Evolutionary conservation across 2,329 filamentous ascomycete species (phyloP), one percentile per base, ranked within the genome.

Genomic region (Fusarium sp.): DNA sequence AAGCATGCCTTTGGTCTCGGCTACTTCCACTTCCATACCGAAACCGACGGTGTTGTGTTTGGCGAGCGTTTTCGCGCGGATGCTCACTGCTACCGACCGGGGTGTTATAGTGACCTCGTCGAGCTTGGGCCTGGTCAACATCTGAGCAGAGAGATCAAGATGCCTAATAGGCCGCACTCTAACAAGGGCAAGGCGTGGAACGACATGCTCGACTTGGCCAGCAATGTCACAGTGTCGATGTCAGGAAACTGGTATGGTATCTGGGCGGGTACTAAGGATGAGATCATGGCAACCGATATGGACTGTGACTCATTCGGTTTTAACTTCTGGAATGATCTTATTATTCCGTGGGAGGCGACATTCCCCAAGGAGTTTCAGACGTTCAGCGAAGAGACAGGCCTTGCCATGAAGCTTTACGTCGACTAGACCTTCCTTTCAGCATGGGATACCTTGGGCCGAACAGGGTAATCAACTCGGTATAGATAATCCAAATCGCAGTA

Each of bases 211-310:
- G 12, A 38, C 10, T 13, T 41, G 10, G n/a, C 22, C 4, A 35
- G 42, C 6, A 13, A 24, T 6, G n/a, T 24, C 35, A 17, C n/a
- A 1, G 14, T 63, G 33, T 18, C 15, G 4, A 31, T 63, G n/a
- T 24, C 24, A 4, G 61, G 56, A 35, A 36, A 26, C 15, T 62
- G 61, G 56, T 35, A 63, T 13, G 56, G 61, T 39, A 12, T 63
- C 28, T 63, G 61, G 61, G 56, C 35, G 11, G n/a, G 36, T 8
- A 24, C n/a, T 7, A 63, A 41, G 28, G 17, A 41, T 1, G 22
- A 48, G 33, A 41, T 39, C 18, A 62, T 63, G 56, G 26, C 10
- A 12, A 28, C 47, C 14, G 47, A 49, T 12, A 33, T 49, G 47
- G 28, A 49, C 9, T 11, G 10, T 11, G 10, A 12, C 28, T 31